Evolutionary conservation across 148 eudicot genomes (phyloP).

Genomic region (Euryodendron excelsum): DNA sequence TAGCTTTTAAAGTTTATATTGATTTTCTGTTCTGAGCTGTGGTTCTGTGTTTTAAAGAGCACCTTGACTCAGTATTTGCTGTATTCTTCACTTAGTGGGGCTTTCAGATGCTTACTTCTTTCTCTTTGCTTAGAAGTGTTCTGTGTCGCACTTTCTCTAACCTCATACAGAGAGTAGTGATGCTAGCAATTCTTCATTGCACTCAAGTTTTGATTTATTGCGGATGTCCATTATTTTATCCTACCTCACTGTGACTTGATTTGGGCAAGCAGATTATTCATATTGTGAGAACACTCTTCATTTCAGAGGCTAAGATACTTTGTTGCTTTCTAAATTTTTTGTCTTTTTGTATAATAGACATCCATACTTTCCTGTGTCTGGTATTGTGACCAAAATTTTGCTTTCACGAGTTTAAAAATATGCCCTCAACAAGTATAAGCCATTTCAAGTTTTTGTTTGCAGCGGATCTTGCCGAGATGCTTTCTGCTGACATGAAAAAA

Average conservation of each 20-base stretch:
- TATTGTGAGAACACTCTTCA: not conserved
- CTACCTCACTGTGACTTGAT: not conserved
- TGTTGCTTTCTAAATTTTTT: no score
- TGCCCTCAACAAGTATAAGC: not conserved
- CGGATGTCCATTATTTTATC: not conserved
- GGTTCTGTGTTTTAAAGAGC: not conserved
- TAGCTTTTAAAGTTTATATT: not conserved
- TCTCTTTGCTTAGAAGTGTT: not conserved
- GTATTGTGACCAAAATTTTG: not conserved
- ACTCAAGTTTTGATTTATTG: not conserved
- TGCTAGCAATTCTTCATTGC: not conserved
- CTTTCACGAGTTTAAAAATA: not conserved
- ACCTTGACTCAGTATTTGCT: not conserved
- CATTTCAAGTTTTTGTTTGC: constrained; percentile 24
- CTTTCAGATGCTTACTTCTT: not conserved
- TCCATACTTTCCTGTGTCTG: not conserved
- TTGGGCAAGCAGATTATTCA: not conserved
- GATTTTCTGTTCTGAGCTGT: not conserved
- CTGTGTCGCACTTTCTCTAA: not conserved
- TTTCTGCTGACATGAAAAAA: constrained; percentile 76
- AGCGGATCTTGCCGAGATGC: constrained; percentile 91
- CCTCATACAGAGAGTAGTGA: not conserved
- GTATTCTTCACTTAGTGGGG: not conserved
- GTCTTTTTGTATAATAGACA: not conserved
- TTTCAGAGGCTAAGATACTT: not conserved